Evolutionary conservation across 768 basidiomycete genomes (phyloP).

Genomic region (Boletus rubescentipes): DNA sequence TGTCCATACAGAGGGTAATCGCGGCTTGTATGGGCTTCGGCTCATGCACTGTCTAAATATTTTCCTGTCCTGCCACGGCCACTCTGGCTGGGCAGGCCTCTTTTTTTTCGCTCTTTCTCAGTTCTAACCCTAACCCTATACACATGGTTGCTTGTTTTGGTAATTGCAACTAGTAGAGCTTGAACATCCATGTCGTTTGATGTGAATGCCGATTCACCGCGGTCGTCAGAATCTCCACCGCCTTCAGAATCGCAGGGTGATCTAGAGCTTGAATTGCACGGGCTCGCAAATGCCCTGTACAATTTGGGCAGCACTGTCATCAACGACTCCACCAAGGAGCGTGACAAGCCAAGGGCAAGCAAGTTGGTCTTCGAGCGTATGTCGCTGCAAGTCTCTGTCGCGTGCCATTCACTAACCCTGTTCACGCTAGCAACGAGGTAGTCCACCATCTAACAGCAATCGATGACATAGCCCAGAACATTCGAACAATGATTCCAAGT

Average conservation of each 20-base stretch:
- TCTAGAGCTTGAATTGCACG: slow-evolving; percentile 73
- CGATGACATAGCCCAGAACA: slow-evolving; percentile 64
- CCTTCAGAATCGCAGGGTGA: slow-evolving; percentile 71
- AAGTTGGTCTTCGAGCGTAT: slow-evolving; percentile 75
- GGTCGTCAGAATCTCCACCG: slow-evolving; percentile 70
- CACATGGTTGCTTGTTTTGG: slow-evolving; percentile 5
- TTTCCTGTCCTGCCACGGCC: slow-evolving; percentile 69
- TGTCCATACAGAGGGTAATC: slow-evolving; percentile 47
- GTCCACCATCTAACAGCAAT: slow-evolving; percentile 63
- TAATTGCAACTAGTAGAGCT: neutral
- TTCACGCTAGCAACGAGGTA: slow-evolving; percentile 62
- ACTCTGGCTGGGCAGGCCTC: slow-evolving; percentile 41
- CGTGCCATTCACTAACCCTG: neutral
- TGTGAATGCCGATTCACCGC: slow-evolving; percentile 46
- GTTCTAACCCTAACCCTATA: slow-evolving; percentile 35
- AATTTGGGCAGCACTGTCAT: slow-evolving; percentile 83
- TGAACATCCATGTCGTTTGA: slow-evolving; percentile 13
- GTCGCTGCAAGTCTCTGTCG: slow-evolving; percentile 13
- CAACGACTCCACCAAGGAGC: slow-evolving; percentile 79
- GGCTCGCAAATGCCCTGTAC: slow-evolving; percentile 74
- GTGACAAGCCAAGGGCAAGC: slow-evolving; percentile 70
- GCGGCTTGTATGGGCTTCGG: slow-evolving; percentile 59
- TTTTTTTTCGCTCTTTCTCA: slow-evolving; percentile 3
- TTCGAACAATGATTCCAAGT: slow-evolving; percentile 68
- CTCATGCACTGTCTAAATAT: slow-evolving; percentile 80